Conservation (phyloP, 2,329 filamentous ascomycete species). For the Botrytis fragariae region DNA sequence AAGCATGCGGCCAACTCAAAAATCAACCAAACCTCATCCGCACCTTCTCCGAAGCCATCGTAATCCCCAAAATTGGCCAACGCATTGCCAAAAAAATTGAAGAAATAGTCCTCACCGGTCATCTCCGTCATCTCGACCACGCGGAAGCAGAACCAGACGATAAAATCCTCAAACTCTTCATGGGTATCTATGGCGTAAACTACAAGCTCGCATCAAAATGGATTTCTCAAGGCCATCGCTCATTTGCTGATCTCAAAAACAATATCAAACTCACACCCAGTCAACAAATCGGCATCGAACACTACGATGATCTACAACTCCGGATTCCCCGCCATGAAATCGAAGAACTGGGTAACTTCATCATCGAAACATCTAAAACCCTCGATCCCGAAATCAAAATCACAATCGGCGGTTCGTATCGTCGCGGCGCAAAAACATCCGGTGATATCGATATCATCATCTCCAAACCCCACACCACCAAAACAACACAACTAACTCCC, state of each 20-base stretch:
- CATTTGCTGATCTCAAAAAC: conserved; percentile 65
- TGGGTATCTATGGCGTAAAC: conserved; percentile 78
- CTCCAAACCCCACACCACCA: conserved; percentile 60
- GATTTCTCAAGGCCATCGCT: conserved; percentile 71
- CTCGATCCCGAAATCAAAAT: conserved; percentile 66
- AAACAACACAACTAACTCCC: conserved; percentile 55
- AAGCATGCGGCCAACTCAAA: conserved; percentile 69
- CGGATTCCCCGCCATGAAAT: conserved; percentile 79
- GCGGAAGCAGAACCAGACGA: conserved; percentile 66
- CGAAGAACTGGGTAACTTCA: conserved; percentile 62
- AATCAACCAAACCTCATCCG: conserved; percentile 62
- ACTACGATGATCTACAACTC: conserved; percentile 73
- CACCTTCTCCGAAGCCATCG: conserved; percentile 66
- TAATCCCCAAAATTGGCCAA: conserved; percentile 66
- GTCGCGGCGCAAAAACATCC: conserved; percentile 70
- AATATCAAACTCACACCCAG: conserved; percentile 63
- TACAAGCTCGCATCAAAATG: conserved; percentile 68
- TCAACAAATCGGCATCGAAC: conserved; percentile 74
- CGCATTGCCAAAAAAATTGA: conserved; percentile 82
- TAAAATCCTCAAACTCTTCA: conserved; percentile 63
- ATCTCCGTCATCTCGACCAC: conserved; percentile 69
- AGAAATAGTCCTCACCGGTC: conserved; percentile 76
- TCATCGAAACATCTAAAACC: conserved; percentile 55
- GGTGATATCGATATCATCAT: conserved; percentile 86
- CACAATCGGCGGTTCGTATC: conserved; percentile 80